Evolutionary conservation across 1,139 yeast genomes (phyloP), one percentile per base, ranked within the genome.

Genomic region (Kurtzmaniella quercitrusa): DNA sequence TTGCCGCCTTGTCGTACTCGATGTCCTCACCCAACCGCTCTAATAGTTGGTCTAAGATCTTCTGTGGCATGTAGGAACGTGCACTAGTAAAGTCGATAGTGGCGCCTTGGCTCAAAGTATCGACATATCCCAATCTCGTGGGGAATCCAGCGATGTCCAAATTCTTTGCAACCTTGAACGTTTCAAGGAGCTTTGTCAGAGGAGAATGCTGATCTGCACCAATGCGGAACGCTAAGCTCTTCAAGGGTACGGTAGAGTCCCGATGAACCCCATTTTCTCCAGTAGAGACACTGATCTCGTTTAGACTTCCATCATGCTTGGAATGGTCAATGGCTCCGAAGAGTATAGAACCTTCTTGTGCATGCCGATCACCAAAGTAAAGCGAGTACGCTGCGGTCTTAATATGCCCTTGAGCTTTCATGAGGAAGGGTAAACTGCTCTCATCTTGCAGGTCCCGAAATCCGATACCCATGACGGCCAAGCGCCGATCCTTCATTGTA

Each of bases 401-500:
- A 49, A 81, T 81, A 34, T 66, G 48, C 1, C 85, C 85, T 42
- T 72, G 70, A 41, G 63, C 57, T 52, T 65, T 69, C 65, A 86
- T 63, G 48, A 76, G 75, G 41, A 69, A 46, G 2, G 93, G 93
- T 43, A 82, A 66, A 56, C 82, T 82, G 39, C 73, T 68, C 57
- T 82, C 81, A 14, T 61, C 50, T 47, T 48, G 60, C 34, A 46
- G 52, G 44, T 46, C 48, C 19, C 62, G 59, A 38, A 54, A 69
- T 12, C 85, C 85, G 47, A 82, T 76, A 31, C 88, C 89, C 40
- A 81, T 62, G 23, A 82, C 84, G 43, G 85, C 85, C 44, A 72
- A 21, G 7, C 8, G 23, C 71, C 6, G 71, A 59, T 11, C 83
- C 75, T 53, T 75, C 75, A 3, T 5, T 5, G 23, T 8, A 5